Percentiles rank a stretch among this genome's conserved stretches.
These are phyloP conservation scores for Clathrospora elynae DNA, from an alignment of 2,329 filamentous ascomycete species.

Conservation along the genomic window DNA sequence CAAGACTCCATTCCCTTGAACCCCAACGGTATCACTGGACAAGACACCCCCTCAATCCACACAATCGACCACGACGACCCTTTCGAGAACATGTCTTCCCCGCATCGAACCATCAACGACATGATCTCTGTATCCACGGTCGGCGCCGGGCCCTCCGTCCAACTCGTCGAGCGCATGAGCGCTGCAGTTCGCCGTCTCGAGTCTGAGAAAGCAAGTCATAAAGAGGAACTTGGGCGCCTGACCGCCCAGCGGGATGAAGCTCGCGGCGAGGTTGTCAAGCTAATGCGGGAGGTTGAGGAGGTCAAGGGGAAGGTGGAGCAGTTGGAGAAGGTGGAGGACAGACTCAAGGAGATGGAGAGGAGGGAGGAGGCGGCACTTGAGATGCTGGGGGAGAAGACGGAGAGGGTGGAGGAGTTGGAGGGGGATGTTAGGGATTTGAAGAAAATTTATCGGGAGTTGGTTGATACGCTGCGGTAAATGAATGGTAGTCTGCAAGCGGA, in stretches of 20 bases:
- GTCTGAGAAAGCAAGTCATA: conserved; percentile 84
- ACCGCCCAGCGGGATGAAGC: conserved; percentile 89
- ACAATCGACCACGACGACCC: conserved; percentile 55
- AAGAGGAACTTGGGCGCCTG: conserved; percentile 82
- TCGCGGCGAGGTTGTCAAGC: conserved; percentile 81
- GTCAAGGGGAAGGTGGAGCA: conserved; percentile 65
- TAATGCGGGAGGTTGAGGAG: conserved; percentile 85
- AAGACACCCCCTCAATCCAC: conserved; percentile 55
- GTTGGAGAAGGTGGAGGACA: conserved; percentile 68
- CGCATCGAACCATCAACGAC: conserved; percentile 69
- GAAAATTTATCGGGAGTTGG: conserved; percentile 88
- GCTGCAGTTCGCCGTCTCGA: conserved; percentile 89
- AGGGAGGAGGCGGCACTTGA: conserved; percentile 91
- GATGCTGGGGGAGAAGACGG: conserved; percentile 95
- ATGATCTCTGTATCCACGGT: conserved; percentile 88
- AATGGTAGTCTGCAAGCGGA: neutral
- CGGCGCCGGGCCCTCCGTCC: conserved; percentile 87
- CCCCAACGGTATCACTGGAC: conserved; percentile 45
- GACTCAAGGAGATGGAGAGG: conserved; percentile 70
- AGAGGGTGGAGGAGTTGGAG: conserved; percentile 86
- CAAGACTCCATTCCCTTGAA: conserved; percentile 44
- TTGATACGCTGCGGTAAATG: conserved; percentile 10
- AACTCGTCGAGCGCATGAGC: conserved; percentile 95
- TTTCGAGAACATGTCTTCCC: conserved; percentile 63
- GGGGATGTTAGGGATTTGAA: conserved; percentile 93